Evolutionary conservation across 106 monocot species (phyloP).

Genomic region (Dendrobium catenatum): DNA sequence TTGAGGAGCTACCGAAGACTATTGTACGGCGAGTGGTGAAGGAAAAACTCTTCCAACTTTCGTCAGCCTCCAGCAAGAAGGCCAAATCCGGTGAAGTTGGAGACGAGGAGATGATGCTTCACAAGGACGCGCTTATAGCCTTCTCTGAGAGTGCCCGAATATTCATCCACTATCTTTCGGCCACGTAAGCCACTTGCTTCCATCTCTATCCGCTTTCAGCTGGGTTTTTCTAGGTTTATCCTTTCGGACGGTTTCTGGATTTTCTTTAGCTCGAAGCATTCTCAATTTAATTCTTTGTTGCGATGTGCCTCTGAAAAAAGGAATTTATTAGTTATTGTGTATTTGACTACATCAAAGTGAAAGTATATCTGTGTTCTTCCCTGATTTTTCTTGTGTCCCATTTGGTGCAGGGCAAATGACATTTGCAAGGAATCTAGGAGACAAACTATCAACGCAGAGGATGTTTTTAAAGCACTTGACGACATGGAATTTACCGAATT

Average conservation of each 20-base stretch:
- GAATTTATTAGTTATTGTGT: background rate
- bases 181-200: slow-evolving; percentile 42
- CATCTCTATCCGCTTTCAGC: background rate
- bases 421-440: slow-evolving; percentile 93
- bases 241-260: background rate
- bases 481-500: slow-evolving; percentile 96
- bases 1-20: slow-evolving; percentile 76
- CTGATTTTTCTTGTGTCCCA: slow-evolving; percentile 2
- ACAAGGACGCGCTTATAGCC: slow-evolving; percentile 83
- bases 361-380: background rate
- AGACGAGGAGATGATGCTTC: slow-evolving; percentile 41
- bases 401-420: slow-evolving; percentile 77
- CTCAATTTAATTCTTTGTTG: background rate
- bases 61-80: slow-evolving; percentile 12
- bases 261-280: background rate
- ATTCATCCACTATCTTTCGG: slow-evolving; percentile 98
- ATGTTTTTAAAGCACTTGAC: slow-evolving; percentile 83
- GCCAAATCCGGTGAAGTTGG: slow-evolving; percentile 2
- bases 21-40: slow-evolving; percentile 80
- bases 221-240: slow-evolving; percentile 15
- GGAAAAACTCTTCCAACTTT: slow-evolving; percentile 69
- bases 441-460: slow-evolving; percentile 92
- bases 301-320: background rate
- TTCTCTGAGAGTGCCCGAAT: slow-evolving; percentile 87
- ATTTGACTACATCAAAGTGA: background rate